Conservation (phyloP, 176 grass and related monocot species). For the Aegilops speltoides region DNA sequence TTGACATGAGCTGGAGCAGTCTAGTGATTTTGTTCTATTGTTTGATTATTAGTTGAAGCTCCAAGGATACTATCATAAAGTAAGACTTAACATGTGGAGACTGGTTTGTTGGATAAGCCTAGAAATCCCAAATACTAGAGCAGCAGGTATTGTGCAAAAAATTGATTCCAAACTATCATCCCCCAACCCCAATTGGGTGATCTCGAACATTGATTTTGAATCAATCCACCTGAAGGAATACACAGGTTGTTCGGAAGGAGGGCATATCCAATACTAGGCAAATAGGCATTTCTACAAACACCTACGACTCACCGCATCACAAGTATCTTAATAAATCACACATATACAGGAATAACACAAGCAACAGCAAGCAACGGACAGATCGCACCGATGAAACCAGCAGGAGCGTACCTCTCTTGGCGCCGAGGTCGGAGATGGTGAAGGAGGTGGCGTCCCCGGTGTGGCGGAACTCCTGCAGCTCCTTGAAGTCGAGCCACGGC, state of each 20-base stretch:
- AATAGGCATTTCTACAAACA: background rate
- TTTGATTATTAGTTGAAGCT: slow-evolving; percentile 23
- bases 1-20: slow-evolving; percentile 22
- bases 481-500: slow-evolving; percentile 89
- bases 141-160: too few relatives aligned
- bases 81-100: background rate
- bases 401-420: slow-evolving; percentile 46
- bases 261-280: background rate
- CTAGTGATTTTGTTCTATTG: slow-evolving; percentile 31
- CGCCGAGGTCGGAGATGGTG: slow-evolving; percentile 56
- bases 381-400: background rate
- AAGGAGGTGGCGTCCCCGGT: slow-evolving; percentile 41
- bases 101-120: background rate
- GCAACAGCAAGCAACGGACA: background rate
- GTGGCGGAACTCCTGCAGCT: slow-evolving; percentile 78
- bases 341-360: background rate
- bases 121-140: background rate
- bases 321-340: background rate
- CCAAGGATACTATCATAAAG: slow-evolving; percentile 11
- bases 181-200: background rate
- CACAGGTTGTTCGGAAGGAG: background rate
- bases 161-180: too few relatives aligned
- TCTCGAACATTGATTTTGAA: background rate
- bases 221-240: background rate
- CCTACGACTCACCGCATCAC: background rate